Base-by-base conservation (phyloP, 2,329 filamentous ascomycete species). In the Seiridium unicorne region DNA sequence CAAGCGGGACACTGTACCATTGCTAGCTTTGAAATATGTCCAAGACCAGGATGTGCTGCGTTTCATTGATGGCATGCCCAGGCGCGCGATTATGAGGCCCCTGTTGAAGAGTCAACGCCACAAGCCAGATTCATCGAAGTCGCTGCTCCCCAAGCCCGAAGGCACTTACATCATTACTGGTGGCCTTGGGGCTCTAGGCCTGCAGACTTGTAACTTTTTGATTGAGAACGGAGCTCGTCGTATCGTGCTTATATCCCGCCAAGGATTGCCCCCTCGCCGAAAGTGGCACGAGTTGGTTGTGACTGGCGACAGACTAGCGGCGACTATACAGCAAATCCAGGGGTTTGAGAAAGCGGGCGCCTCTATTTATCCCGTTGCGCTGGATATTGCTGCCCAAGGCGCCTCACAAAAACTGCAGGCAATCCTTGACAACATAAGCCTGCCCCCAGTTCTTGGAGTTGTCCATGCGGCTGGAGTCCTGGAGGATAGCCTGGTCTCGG, bases 101-200 rank as follows among this genome's bases (percentile, higher is more conserved):
- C 32, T 61, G 10, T n/a, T 47, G 9, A 42, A 38, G 10, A 44
- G 51, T 13, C 47, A 55, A 36, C 47, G 55, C 31, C 40, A 46
- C 31, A 7, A 54, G 10, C 26, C 34, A 13, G 42, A 38, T 2
- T 18, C 8, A 13, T 42, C 44, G 11, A 60, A 44, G 18, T 63
- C 55, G 1, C 55, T 68, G 35, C 55, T 66, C 18, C 71, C 72
- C 6, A 63, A 59, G 44, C 63, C 69, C 9, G 67, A 73, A n/a
- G 76, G 77, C 2, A 79, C 77, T 0, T 80, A 80, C 60, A 36
- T 80, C 18, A 72, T 80, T 34, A 77, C 77, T 11, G 76, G 77
- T 46, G 64, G 64, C 6, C 53, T 78, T 11, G 76, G 77, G 1
- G 72, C 70, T 9, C 69, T 80, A 2, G 78, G 77, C 1, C 69